Conservation (phyloP, 768 basidiomycete genomes). For the Obba rivulosa region DNA sequence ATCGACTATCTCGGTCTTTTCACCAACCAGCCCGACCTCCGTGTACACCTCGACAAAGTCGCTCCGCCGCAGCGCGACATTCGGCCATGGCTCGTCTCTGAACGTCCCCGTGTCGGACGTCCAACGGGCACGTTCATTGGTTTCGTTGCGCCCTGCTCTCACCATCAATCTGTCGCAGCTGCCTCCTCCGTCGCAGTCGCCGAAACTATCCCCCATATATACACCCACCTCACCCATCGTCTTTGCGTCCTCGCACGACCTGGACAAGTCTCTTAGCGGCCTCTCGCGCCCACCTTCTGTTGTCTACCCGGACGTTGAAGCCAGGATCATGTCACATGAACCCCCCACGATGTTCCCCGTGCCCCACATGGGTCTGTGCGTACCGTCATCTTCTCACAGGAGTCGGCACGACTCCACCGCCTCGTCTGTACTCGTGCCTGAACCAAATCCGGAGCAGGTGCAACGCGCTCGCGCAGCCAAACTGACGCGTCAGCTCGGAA, state of each 20-base stretch:
- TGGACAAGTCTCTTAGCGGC: neutral
- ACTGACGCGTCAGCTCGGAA: constrained; percentile 32
- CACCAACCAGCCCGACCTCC: constrained; percentile 11
- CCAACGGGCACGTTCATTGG: constrained; percentile 18
- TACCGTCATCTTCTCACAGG: neutral
- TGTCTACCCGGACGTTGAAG: neutral
- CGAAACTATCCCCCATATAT: neutral
- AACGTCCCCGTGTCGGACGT: constrained; percentile 5
- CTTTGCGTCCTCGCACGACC: constrained; percentile 9
- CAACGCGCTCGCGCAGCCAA: constrained; percentile 30
- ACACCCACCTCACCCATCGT: constrained; percentile 12
- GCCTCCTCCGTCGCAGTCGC: neutral
- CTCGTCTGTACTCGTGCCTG: constrained; percentile 10
- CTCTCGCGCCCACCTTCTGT: neutral
- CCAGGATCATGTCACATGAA: neutral
- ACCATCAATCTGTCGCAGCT: constrained; percentile 5
- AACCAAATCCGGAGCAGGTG: constrained; percentile 19
- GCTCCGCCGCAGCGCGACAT: constrained; percentile 16
- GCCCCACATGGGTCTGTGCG: too few species aligned
- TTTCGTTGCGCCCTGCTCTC: constrained; percentile 17
- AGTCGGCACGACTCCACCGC: constrained; percentile 6
- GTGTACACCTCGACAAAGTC: constrained; percentile 6
- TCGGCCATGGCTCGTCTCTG: constrained; percentile 3
- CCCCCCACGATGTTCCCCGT: too few species aligned
- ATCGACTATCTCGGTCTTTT: constrained; percentile 4